A percentile compares a stretch with the other conserved stretches of the same genome.
Evolutionary conservation across 331 rosid genomes (phyloP).

Genomic region (Phaseolus coccineus): DNA sequence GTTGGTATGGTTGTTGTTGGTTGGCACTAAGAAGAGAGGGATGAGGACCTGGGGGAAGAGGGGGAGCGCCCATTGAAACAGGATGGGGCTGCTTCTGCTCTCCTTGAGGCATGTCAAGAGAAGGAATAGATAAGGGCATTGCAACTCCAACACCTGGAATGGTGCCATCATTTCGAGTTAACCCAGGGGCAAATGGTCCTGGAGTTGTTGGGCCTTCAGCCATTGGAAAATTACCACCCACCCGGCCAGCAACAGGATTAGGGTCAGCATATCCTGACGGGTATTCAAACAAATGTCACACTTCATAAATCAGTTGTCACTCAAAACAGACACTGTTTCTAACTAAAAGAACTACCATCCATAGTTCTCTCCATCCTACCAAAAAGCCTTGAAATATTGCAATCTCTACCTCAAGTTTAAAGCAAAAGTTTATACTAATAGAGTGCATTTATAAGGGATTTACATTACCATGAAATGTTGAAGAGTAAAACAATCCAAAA

Average conservation of each 20-base stretch:
- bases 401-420: conserved; percentile 39
- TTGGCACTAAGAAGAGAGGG: conserved; percentile 89
- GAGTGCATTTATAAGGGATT: not conserved
- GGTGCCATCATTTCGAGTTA: conserved; percentile 91
- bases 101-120: conserved; percentile 80
- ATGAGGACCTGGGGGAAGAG: conserved; percentile 99
- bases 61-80: conserved; percentile 85
- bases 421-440: conserved; percentile 18
- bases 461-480: conserved; percentile 22
- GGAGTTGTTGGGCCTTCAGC: conserved; percentile 94
- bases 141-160: conserved; percentile 98
- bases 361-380: conserved; percentile 17
- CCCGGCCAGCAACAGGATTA: conserved; percentile 76
- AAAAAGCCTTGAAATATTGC: conserved; percentile 30
- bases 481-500: conserved; percentile 15
- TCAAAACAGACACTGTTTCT: conserved; percentile 8
- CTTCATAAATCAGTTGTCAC: conserved; percentile 18
- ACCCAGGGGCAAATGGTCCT: conserved; percentile 87
- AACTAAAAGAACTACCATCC: conserved; percentile 16
- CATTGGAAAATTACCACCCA: conserved; percentile 68
- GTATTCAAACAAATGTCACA: conserved; percentile 28
- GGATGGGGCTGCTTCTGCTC: conserved; percentile 86
- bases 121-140: conserved; percentile 81
- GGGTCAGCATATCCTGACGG: conserved; percentile 86
- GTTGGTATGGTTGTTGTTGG: conserved; percentile 89